Evolutionary conservation across 2,329 filamentous ascomycete genomes (phyloP).

Genomic region (Metarhizium brunneum): DNA sequence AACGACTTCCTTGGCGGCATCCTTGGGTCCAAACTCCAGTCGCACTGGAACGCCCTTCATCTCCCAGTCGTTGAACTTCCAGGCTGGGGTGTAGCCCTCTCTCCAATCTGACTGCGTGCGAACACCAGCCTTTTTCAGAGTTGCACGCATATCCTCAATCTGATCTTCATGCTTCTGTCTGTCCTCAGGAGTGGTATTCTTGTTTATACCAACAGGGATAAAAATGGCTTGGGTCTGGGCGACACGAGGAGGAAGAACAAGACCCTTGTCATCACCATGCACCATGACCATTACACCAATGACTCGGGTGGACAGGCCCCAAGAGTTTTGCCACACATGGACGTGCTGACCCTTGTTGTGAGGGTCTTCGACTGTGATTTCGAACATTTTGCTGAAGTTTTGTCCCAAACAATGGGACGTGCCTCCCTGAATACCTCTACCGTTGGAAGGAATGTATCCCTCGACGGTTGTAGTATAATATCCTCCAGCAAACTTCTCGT

Average conservation of each 20-base stretch:
- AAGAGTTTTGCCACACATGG: conserved; percentile 97
- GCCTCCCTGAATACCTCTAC: conserved; percentile 90
- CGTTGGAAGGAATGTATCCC: conserved; percentile 92
- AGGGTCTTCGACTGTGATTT: conserved; percentile 94
- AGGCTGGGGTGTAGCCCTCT: conserved; percentile 87
- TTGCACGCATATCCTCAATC: conserved; percentile 59
- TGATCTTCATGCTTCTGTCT: conserved; percentile 67
- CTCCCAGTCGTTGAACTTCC: conserved; percentile 99
- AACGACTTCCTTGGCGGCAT: conserved; percentile 76
- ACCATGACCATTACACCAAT: conserved; percentile 99
- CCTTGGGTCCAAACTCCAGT: conserved; percentile 92
- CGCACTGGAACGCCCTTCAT: conserved; percentile 90
- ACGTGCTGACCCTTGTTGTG: conserved; percentile 69
- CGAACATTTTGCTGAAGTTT: conserved; percentile 99
- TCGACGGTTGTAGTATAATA: conserved; percentile 96
- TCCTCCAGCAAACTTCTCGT: conserved; percentile 95
- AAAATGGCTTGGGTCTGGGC: conserved; percentile 79
- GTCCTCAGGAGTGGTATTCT: conserved; percentile 74
- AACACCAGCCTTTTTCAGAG: conserved; percentile 63
- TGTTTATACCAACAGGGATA: conserved; percentile 87
- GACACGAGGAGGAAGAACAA: conserved; percentile 86
- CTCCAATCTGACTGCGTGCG: conserved; percentile 75
- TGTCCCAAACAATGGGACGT: conserved; percentile 93
- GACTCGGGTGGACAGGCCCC: conserved; percentile 93
- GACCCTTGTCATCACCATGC: conserved; percentile 89